phyloP scores from a whole-genome alignment of 768 basidiomycete species.

The Amylocystis lapponica region DNA sequence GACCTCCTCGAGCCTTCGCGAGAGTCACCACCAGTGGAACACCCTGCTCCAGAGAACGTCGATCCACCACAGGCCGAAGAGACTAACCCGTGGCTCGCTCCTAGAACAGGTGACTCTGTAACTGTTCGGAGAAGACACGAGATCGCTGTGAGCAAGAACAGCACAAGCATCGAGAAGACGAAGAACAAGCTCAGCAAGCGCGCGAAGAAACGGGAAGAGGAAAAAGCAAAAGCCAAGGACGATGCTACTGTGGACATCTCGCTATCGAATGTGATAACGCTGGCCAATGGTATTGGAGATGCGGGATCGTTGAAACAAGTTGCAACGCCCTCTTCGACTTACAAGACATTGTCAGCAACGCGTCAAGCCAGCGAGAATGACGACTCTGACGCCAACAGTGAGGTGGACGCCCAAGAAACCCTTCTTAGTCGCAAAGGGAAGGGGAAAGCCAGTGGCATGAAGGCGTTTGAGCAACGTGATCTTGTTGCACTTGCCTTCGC shows the following conservation, averaged over 20 bases:
- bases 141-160: constrained; percentile 63
- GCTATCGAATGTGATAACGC: constrained; percentile 41
- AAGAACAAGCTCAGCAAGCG: constrained; percentile 72
- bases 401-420: constrained; percentile 66
- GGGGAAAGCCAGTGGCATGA: constrained; percentile 34
- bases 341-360: not conserved
- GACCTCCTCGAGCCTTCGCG: constrained; percentile 36
- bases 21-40: constrained; percentile 15
- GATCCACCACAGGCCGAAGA: constrained; percentile 11
- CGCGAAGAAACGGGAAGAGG: constrained; percentile 48
- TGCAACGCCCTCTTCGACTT: not conserved
- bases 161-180: constrained; percentile 54
- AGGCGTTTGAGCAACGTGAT: constrained; percentile 85
- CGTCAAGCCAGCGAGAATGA: constrained; percentile 17
- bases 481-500: constrained; percentile 94
- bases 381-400: constrained; percentile 55
- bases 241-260: constrained; percentile 82
- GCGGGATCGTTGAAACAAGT: constrained; percentile 9
- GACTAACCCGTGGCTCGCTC: constrained; percentile 78
- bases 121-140: constrained; percentile 70
- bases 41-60: constrained; percentile 16
- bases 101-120: too few species aligned
- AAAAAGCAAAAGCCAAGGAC: constrained; percentile 53
- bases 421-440: constrained; percentile 37
- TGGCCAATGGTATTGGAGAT: constrained; percentile 5